Percentiles rank a stretch among this genome's conserved stretches.
phyloP scores from a whole-genome alignment of 2,329 filamentous ascomycete species.

The Nigrospora osmanthi region DNA sequence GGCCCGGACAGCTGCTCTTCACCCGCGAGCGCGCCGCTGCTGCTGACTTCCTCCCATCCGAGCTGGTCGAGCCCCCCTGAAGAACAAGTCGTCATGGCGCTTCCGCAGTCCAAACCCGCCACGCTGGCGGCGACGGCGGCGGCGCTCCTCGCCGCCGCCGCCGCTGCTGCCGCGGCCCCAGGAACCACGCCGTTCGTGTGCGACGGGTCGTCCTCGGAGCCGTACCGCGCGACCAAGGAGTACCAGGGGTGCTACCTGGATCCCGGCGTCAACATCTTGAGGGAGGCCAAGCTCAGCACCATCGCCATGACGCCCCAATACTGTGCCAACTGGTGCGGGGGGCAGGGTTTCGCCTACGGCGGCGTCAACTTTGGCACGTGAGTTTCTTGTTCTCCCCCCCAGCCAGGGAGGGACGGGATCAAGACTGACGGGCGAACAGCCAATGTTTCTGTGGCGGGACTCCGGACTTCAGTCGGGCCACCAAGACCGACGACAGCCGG shows the following conservation, averaged over 20 bases:
- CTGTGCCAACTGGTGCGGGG: conserved; percentile 2
- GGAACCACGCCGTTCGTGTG: background rate
- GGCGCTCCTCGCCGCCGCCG: too few relatives aligned
- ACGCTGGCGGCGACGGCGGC: too few relatives aligned
- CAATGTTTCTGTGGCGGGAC: conserved; percentile 1
- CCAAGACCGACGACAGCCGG: background rate
- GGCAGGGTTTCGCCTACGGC: background rate
- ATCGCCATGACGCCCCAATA: conserved; percentile 2
- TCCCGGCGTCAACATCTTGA: background rate
- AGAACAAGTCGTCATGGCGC: too few relatives aligned
- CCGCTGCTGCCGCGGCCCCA: too few relatives aligned
- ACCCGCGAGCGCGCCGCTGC: too few relatives aligned
- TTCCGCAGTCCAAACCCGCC: too few relatives aligned
- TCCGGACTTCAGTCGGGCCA: background rate
- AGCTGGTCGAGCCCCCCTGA: too few relatives aligned
- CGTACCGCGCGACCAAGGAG: background rate
- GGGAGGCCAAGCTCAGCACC: conserved; percentile 1
- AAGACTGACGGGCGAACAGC: background rate
- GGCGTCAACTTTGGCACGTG: conserved; percentile 1
- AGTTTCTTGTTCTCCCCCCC: background rate
- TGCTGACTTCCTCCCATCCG: too few relatives aligned
- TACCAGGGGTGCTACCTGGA: background rate
- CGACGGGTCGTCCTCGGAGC: background rate
- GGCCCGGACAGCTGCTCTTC: too few relatives aligned
- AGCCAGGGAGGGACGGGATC: background rate